Base-by-base conservation (phyloP, 805 yeast genomes). In the Ogataea paradorogensis region DNA sequence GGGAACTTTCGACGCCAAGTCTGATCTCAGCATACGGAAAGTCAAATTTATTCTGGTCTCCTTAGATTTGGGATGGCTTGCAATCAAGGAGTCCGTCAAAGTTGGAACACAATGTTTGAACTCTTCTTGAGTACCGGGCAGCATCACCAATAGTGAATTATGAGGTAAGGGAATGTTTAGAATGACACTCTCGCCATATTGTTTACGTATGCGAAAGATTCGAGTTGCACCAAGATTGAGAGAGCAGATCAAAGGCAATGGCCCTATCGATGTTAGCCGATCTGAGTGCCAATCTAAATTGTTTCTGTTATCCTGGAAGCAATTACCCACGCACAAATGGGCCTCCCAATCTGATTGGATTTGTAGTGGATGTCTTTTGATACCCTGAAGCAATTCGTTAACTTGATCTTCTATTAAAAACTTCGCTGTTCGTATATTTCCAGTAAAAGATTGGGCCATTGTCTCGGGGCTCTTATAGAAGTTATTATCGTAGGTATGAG, bases 251-350 rank as follows among this genome's bases (percentile, higher is more conserved):
- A 69, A 69, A 5, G 84, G 78, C 42, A 80, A 74, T 0, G 93
- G 90, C 0, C 95, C 95, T 15, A 84, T 69, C 35, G 78, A 70
- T 0, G 87, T 80, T 46, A 85, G 57, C 41, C 84, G 73, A 58
- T 85, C 95, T 2, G 89, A 79, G 56, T 85, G 95, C 77, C 81
- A 84, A 35, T 82, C 88, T 23, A 84, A 69, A 44, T 77, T 67
- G 43, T 74, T 74, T 5, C 65, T 60, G 7, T 72, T 67, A 5
- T 64, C 61, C 6, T 70, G 72, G 58, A 78, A 85, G 38, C 66
- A 62, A 50, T 84, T 84, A 14, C 75, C 73, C 4, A 82, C 68
- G 15, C 79, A 76, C 9, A 74, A 58, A 39, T 74, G 72, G 11
- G 76, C 76, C 2, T 50, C 50, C 89, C 89, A 83, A 7, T 52